Conservation (phyloP, 1,284 basidiomycete species). For the Phellopilus nigrolimitatus region DNA sequence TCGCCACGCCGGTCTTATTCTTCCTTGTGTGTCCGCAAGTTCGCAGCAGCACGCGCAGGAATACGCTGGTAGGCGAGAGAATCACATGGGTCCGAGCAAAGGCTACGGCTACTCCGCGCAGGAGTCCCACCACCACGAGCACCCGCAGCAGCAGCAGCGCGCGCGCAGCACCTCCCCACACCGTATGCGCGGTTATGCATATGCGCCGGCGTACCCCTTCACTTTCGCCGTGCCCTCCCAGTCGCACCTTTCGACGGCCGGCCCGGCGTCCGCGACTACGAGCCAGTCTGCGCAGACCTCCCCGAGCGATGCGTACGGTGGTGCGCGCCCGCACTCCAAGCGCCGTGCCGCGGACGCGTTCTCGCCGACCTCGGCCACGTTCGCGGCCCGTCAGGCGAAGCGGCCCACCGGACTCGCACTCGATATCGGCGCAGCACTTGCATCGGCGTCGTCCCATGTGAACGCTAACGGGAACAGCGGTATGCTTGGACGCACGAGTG, state of each 20-base stretch:
- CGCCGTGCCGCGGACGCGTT: conserved; percentile 72
- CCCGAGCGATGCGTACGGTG: conserved; percentile 7
- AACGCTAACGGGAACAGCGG: too few relatives aligned
- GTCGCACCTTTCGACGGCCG: neutral
- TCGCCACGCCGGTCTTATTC: neutral
- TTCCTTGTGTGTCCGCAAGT: neutral
- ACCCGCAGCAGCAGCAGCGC: conserved; percentile 2
- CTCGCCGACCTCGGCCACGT: conserved; percentile 66
- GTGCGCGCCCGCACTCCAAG: conserved; percentile 41
- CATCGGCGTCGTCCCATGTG: neutral
- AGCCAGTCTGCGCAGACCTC: conserved; percentile 1
- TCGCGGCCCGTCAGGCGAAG: conserved; percentile 40
- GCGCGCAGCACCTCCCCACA: conserved; percentile 3
- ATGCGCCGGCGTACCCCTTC: conserved; percentile 19
- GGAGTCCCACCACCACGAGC: neutral
- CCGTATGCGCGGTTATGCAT: conserved; percentile 1
- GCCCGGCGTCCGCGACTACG: neutral
- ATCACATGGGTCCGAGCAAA: neutral
- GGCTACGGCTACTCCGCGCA: neutral
- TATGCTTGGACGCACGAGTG: too few relatives aligned
- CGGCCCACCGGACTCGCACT: conserved; percentile 50
- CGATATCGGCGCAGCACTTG: conserved; percentile 42
- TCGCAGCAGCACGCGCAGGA: too few relatives aligned
- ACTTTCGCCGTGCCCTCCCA: conserved; percentile 17
- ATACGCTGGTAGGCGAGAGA: too few relatives aligned